Evolutionary conservation across 202 grass and related monocot species (phyloP).

Genomic region (Saccharum hybrid): DNA sequence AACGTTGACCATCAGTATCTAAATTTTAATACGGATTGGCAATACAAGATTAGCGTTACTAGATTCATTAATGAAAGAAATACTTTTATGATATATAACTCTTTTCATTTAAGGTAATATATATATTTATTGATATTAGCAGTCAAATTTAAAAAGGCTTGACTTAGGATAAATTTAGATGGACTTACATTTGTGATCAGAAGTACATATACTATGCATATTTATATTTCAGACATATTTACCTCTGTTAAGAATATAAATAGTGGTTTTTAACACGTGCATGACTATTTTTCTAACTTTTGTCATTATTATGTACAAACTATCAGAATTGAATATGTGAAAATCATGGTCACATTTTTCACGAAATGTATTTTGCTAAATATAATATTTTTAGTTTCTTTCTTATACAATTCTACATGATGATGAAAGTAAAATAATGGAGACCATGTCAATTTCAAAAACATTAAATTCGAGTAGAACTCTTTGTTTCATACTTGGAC

Average conservation of each 20-base stretch:
- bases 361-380: neutral
- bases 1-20: neutral
- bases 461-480: neutral
- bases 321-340: neutral
- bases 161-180: neutral
- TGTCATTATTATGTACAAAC: neutral
- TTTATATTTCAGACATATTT: constrained; percentile 5
- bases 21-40: neutral
- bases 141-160: neutral
- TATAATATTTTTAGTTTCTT: constrained; percentile 6
- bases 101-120: neutral
- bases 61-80: neutral
- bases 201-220: neutral
- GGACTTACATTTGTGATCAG: neutral
- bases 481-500: constrained; percentile 28
- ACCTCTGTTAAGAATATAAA: neutral
- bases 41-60: neutral
- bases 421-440: constrained; percentile 18
- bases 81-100: neutral
- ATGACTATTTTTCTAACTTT: neutral
- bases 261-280: neutral
- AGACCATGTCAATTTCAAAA: constrained; percentile 5
- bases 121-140: neutral
- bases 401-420: neutral
- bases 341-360: constrained; percentile 7